Percentiles rank a stretch among this genome's conserved stretches.
These are phyloP conservation scores for Tetracladium marchalianum DNA, from an alignment of 495 filamentous ascomycete genomes.

Conservation along the genomic window DNA sequence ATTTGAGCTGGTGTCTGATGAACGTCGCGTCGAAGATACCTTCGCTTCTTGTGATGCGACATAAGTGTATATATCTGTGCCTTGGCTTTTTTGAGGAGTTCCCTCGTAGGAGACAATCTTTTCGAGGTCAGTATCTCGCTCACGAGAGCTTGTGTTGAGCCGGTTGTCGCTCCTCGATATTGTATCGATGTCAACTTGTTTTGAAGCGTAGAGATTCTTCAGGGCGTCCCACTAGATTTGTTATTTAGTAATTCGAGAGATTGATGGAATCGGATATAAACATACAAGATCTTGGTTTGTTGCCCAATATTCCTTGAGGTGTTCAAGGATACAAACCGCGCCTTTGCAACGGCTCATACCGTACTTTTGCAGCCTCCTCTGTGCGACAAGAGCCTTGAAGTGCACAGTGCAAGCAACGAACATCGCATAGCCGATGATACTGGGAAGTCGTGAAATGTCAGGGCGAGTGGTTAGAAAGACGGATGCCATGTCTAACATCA, in stretches of 20 bases:
- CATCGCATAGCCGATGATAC: slow-evolving; percentile 5
- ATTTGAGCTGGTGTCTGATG: neutral
- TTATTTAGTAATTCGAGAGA: neutral
- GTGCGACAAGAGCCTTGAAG: slow-evolving; percentile 11
- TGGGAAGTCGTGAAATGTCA: slow-evolving; percentile 5
- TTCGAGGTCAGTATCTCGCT: neutral
- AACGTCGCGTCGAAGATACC: neutral
- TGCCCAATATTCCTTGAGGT: slow-evolving; percentile 9
- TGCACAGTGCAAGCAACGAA: slow-evolving; percentile 9
- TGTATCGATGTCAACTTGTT: neutral
- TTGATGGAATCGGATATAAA: neutral
- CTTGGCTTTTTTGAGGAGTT: neutral
- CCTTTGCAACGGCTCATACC: slow-evolving; percentile 1
- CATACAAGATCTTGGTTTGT: slow-evolving; percentile 4
- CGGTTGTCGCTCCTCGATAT: neutral
- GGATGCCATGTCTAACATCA: slow-evolving; percentile 10
- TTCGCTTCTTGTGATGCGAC: neutral
- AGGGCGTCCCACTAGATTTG: neutral
- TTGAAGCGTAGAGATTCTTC: neutral
- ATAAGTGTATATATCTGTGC: neutral
- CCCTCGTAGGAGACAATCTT: neutral
- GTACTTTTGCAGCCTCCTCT: slow-evolving; percentile 2
- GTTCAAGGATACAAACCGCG: slow-evolving; percentile 6
- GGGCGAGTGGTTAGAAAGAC: slow-evolving; percentile 2
- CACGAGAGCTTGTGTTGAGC: neutral